Evolutionary conservation across 768 basidiomycete genomes (phyloP).

Genomic region (Suillus decipiens): DNA sequence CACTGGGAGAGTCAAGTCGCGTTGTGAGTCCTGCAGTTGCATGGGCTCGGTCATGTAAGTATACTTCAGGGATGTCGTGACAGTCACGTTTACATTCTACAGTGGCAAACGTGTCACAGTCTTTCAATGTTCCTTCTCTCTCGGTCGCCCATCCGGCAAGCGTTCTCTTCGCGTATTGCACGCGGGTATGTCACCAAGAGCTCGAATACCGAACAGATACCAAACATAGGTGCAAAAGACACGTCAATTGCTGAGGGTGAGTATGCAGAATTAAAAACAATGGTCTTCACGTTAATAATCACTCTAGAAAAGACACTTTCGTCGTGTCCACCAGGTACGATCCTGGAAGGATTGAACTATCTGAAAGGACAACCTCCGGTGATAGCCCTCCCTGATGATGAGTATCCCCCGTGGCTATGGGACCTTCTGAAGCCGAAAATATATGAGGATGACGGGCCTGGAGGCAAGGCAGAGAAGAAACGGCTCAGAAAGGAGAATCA

Average conservation of each 20-base stretch:
- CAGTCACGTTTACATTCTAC: conserved; percentile 7
- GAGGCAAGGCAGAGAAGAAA: conserved; percentile 61
- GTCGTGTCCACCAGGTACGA: conserved; percentile 70
- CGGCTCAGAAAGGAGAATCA: conserved; percentile 62
- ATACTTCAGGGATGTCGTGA: too few relatives aligned
- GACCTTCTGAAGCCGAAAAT: conserved; percentile 62
- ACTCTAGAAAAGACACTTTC: conserved; percentile 42
- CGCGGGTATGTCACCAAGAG: conserved; percentile 20
- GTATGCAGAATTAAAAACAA: neutral
- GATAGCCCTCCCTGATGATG: conserved; percentile 74
- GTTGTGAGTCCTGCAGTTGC: neutral
- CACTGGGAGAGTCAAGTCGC: neutral
- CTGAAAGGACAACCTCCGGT: conserved; percentile 81
- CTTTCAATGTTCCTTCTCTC: conserved; percentile 23
- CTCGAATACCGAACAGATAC: conserved; percentile 9
- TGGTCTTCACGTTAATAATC: neutral
- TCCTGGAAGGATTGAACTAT: conserved; percentile 80
- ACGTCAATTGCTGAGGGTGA: conserved; percentile 20
- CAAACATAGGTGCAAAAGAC: conserved; percentile 8
- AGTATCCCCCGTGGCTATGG: conserved; percentile 93
- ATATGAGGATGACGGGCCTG: conserved; percentile 70
- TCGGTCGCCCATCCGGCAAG: conserved; percentile 18
- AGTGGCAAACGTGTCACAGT: neutral
- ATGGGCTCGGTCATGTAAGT: neutral
- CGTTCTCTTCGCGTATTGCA: conserved; percentile 10